Base-by-base conservation (phyloP, 2,329 filamentous ascomycete species). In the Chaetomium strumarium region DNA sequence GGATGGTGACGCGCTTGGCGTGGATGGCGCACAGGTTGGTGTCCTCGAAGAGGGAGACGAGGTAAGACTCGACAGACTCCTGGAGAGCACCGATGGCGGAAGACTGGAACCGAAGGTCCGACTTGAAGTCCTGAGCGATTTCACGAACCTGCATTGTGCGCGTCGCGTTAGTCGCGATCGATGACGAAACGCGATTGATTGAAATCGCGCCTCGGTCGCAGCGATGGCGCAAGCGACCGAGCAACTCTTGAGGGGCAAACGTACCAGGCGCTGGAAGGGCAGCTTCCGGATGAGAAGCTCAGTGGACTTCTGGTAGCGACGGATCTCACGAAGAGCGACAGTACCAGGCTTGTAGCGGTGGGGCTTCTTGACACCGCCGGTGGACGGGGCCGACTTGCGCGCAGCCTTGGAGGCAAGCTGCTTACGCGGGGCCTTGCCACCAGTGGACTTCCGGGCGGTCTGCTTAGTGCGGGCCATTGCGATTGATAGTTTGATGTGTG, bases 371-470 rank as follows among this genome's bases (percentile, higher is more conserved):
- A 92, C 88, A 85, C 88, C 88, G 68, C 92, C 93, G 73, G 93
- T 97, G 60, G 90, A 96, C 66, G 93, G 93, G 58, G 93, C 92
- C 67, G 86, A 90, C 86, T 99, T 99, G 80, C 93, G 91, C 69
- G 93, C 92, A 64, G 92, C 93, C 88, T 96, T 96, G 81, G 91
- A 96, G 67, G 92, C 92, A 70, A 97, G 90, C 84, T 96, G 91
- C 89, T 99, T 99, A 76, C 84, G 82, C 59, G 83, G 83, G 65
- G 84, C 84, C 79, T 87, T 86, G 80, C 84, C 84, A 83, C 84
- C 84, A 67, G 84, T 87, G 73, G 84, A 86, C 81, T 96, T 85
- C 70, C 83, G 80, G 67, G 81, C 81, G 66, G 79, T 83, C 70
- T 83, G 80, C 79, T 83, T 83, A 60, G 80, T 83, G 67, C 80